These are phyloP conservation scores for Glebionis coronaria DNA, from an alignment of 129 eudicot genomes.

Conservation along the genomic window DNA sequence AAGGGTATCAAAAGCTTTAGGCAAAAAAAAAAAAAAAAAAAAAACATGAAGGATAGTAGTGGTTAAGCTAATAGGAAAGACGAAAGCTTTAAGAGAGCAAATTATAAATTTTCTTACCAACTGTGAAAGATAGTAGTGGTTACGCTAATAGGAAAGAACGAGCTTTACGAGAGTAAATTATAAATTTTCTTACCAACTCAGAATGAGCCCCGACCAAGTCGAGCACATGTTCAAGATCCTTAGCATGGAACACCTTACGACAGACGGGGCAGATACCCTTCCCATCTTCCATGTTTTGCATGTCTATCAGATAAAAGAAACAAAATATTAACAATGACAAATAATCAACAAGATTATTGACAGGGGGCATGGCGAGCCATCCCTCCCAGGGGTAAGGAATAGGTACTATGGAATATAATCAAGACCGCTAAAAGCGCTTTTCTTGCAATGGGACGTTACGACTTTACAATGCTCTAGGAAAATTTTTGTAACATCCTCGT, in stretches of 20 bases:
- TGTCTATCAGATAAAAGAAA: slow-evolving; percentile 27
- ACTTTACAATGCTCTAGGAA: too few relatives aligned
- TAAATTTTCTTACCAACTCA: slow-evolving; percentile 6
- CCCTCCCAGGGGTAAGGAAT: too few relatives aligned
- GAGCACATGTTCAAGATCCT: slow-evolving; percentile 85
- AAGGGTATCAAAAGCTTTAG: slow-evolving; percentile 4
- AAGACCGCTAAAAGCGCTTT: too few relatives aligned
- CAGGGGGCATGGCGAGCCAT: too few relatives aligned
- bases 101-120: background rate
- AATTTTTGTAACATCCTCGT: too few relatives aligned
- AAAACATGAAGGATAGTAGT: background rate
- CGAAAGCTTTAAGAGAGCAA: background rate
- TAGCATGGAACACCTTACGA: slow-evolving; percentile 70
- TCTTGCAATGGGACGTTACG: too few relatives aligned
- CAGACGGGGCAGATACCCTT: slow-evolving; percentile 77
- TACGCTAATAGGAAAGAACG: background rate
- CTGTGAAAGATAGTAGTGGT: background rate
- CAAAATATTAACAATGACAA: background rate
- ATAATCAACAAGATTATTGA: too few relatives aligned
- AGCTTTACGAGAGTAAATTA: background rate
- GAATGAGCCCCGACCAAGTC: slow-evolving; percentile 54
- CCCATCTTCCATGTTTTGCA: slow-evolving; percentile 36
- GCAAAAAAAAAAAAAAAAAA: background rate
- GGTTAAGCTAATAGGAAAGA: background rate
- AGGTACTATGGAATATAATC: too few relatives aligned